Evolutionary conservation across 1,284 basidiomycete genomes (phyloP).

Genomic region (Rugosomyces carneus): DNA sequence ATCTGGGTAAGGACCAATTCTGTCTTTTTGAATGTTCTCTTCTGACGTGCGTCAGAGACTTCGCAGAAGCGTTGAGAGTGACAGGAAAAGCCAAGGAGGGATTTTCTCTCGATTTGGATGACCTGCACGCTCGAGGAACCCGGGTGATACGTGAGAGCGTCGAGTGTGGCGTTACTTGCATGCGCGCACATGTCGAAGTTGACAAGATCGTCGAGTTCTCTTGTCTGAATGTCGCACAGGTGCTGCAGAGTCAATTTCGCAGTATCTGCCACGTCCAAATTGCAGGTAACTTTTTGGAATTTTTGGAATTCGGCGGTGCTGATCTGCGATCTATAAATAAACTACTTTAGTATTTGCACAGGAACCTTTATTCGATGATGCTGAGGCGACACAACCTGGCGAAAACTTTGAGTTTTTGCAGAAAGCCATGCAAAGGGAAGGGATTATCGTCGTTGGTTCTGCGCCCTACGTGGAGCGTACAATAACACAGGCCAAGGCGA

Average conservation of each 20-base stretch:
- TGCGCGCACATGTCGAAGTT: conserved; percentile 64
- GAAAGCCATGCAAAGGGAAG: conserved; percentile 28
- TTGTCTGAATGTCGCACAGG: conserved; percentile 46
- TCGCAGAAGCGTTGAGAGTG: conserved; percentile 48
- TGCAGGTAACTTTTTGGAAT: conserved; percentile 32
- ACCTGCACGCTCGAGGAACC: conserved; percentile 45
- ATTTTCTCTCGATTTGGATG: conserved; percentile 36
- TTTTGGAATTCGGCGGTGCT: background rate
- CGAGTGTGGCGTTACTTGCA: conserved; percentile 52
- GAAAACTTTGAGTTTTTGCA: conserved; percentile 40
- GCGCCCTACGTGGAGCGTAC: conserved; percentile 59
- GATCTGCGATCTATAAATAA: conserved; percentile 2
- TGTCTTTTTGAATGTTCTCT: background rate
- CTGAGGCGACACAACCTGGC: conserved; percentile 29
- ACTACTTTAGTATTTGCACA: conserved; percentile 51
- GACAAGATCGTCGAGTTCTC: conserved; percentile 44
- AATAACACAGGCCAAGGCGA: conserved; percentile 39
- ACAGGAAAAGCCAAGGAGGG: conserved; percentile 44
- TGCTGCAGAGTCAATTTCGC: conserved; percentile 39
- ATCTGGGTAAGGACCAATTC: conserved; percentile 37
- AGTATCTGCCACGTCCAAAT: conserved; percentile 50
- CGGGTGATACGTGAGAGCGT: conserved; percentile 51
- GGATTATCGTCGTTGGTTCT: conserved; percentile 49
- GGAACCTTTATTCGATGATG: conserved; percentile 44
- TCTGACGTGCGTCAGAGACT: conserved; percentile 32